Evolutionary conservation across 1,139 yeast species (phyloP).

Genomic region (Meyerozyma sp.): DNA sequence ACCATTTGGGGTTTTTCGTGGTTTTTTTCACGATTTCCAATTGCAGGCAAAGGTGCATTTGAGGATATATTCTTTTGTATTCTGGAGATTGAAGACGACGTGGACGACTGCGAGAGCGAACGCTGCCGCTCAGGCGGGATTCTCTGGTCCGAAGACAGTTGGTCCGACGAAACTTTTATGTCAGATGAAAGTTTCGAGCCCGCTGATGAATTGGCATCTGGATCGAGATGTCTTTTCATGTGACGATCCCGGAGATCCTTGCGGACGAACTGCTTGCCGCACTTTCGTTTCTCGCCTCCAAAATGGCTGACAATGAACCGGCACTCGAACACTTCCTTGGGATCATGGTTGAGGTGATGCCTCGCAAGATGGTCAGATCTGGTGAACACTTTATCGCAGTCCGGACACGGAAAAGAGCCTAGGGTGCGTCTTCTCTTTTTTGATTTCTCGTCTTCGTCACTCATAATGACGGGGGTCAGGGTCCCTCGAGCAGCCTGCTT

Average conservation of each 20-base stretch:
- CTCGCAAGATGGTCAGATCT: slow-evolving; percentile 40
- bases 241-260: slow-evolving; percentile 50
- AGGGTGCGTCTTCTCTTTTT: slow-evolving; percentile 11
- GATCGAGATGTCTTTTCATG: slow-evolving; percentile 40
- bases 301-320: slow-evolving; percentile 22
- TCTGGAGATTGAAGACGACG: no score
- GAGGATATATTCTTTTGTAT: no score
- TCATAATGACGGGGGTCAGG: not conserved
- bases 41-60: no score
- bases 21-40: no score
- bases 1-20: no score
- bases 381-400: slow-evolving; percentile 37
- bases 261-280: slow-evolving; percentile 41
- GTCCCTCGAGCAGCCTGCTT: not conserved
- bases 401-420: slow-evolving; percentile 14
- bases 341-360: slow-evolving; percentile 39
- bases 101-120: no score
- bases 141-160: not conserved
- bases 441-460: not conserved
- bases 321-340: slow-evolving; percentile 29
- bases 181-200: no score
- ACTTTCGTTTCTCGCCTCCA: slow-evolving; percentile 16
- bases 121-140: no score
- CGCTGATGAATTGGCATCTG: not conserved
- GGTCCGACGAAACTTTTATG: no score